Base-by-base conservation (phyloP, 2,329 filamentous ascomycete genomes). In the Coniochaeta sp. region DNA sequence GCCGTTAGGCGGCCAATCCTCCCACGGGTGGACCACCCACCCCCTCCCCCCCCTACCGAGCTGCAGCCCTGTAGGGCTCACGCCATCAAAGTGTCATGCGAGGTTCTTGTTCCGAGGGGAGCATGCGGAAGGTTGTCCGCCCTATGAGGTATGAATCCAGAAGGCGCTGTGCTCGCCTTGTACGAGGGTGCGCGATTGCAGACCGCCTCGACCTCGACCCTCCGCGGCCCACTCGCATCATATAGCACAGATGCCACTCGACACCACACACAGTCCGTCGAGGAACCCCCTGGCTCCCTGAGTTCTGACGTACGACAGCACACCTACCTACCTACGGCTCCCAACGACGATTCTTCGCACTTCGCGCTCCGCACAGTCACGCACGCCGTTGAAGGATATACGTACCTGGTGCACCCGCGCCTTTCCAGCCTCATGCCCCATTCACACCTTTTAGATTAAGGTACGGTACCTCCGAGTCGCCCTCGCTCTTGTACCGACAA, bases 11-110 rank as follows among this genome's bases (percentile, higher is more conserved):
- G 42, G 42, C 42, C 42, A 47, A 47, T 47, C 42, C 42, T 47
- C 19, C 38, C 19, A 47, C 8, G 42, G 47, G 54, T 38, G 54
- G 54, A 16, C n/a, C 19, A 30, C 30, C 26, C 28, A 22, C n/a
- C 54, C 30, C 30, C 30, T 16, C 28, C 12, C n/a, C 54, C 30
- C 30, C 54, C n/a, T 55, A 36, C 54, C 54, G 54, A 38, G 30
- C 54, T 55, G 54, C 54, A 55, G 54, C 54, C 54, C 54, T 55
- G 34, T 55, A 55, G 54, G 54, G 54, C 54, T 36, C 54, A 34
- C 54, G 24, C 47, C 47, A 55, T 19, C 30, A 8, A 55, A 22
- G 24, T n/a, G n/a, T 55, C 12, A 36, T 34, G 54, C 54, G 38
- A 38, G 54, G 54, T 55, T 55, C 47, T 52, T 52, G 22, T 52